A percentile compares a stretch with the other conserved stretches of the same genome.
Evolutionary conservation across 2,329 filamentous ascomycete species (phyloP).

Genomic region (Exophiala phaeomuriformis): DNA sequence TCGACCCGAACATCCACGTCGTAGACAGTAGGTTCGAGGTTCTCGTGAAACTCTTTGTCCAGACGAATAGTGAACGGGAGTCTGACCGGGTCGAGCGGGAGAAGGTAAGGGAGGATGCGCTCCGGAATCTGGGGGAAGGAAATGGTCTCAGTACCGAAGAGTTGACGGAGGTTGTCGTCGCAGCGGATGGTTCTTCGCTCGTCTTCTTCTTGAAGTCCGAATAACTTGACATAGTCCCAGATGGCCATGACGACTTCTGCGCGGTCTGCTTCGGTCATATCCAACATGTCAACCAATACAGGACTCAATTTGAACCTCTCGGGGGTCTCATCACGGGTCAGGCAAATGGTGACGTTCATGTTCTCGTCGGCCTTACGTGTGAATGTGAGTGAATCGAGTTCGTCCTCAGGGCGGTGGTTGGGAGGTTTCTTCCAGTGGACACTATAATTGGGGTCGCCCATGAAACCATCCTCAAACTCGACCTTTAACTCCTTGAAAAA

Average conservation of each 20-base stretch:
- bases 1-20: conserved; percentile 80
- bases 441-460: conserved; percentile 39
- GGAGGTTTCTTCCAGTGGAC: conserved; percentile 85
- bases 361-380: conserved; percentile 90
- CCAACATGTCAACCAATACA: conserved; percentile 73
- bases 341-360: conserved; percentile 79
- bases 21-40: conserved; percentile 74
- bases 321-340: conserved; percentile 74
- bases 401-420: conserved; percentile 47
- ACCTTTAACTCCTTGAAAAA: conserved; percentile 48
- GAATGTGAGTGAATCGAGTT: conserved; percentile 88
- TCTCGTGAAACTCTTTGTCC: conserved; percentile 68
- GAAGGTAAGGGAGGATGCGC: conserved; percentile 70
- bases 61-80: conserved; percentile 90
- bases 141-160: conserved; percentile 67
- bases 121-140: conserved; percentile 81
- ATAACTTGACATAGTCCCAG: conserved; percentile 88
- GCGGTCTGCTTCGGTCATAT: conserved; percentile 78
- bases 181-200: conserved; percentile 90
- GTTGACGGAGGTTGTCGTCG: conserved; percentile 72
- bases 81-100: conserved; percentile 70
- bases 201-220: conserved; percentile 84
- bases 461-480: conserved; percentile 43
- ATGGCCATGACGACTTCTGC: conserved; percentile 83
- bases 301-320: conserved; percentile 77